Evolutionary conservation across 108 stramenopile genomes (phyloP).

Genomic region (Nitzschia putrida): DNA sequence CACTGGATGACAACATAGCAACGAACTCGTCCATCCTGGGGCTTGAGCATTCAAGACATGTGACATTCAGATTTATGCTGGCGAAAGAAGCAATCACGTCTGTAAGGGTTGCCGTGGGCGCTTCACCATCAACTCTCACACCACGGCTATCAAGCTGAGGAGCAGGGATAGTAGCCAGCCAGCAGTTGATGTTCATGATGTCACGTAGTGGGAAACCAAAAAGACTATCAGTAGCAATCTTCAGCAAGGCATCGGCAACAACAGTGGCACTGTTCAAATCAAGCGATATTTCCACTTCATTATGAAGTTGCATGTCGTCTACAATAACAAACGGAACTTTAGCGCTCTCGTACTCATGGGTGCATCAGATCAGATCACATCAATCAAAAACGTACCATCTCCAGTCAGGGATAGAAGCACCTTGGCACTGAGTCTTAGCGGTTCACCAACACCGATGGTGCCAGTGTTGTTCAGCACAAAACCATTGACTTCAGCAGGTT

Average conservation of each 20-base stretch:
- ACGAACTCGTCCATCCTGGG: slow-evolving; percentile 60
- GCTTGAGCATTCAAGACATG: slow-evolving; percentile 63
- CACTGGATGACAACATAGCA: slow-evolving; percentile 40
- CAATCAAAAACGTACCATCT: slow-evolving; percentile 53
- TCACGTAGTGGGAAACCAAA: slow-evolving; percentile 62
- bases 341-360: neutral
- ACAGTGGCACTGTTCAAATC: slow-evolving; percentile 31
- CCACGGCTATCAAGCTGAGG: slow-evolving; percentile 58
- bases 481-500: slow-evolving; percentile 44
- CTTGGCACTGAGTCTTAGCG: slow-evolving; percentile 33
- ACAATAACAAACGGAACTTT: neutral
- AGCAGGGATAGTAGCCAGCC: slow-evolving; percentile 70
- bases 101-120: slow-evolving; percentile 46
- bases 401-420: slow-evolving; percentile 54
- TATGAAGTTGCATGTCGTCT: slow-evolving; percentile 38
- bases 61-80: slow-evolving; percentile 49
- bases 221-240: slow-evolving; percentile 54
- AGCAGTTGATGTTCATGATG: slow-evolving; percentile 68
- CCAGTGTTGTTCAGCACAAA: slow-evolving; percentile 59
- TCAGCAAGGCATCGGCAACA: slow-evolving; percentile 40
- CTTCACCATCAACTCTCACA: slow-evolving; percentile 31
- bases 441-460: slow-evolving; percentile 48
- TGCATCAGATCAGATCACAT: neutral
- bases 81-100: slow-evolving; percentile 46
- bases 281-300: slow-evolving; percentile 21